Evolutionary conservation across 2,329 filamentous ascomycete genomes (phyloP).

Genomic region (Dothistroma pini): DNA sequence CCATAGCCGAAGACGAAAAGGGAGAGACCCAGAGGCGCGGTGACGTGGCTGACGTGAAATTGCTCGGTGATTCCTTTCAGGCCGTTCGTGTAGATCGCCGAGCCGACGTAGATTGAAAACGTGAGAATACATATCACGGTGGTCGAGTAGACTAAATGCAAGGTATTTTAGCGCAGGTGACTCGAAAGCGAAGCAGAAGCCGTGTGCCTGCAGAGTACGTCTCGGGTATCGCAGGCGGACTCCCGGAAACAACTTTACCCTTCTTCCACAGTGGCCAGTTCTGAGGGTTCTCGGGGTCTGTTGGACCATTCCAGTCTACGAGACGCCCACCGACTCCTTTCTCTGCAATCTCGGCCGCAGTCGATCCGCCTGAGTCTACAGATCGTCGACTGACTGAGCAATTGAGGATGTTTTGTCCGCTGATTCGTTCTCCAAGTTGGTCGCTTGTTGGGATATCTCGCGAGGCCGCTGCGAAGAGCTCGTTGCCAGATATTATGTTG

Average conservation of each 20-base stretch:
- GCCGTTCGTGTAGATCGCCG: slow-evolving; percentile 50
- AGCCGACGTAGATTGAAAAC: slow-evolving; percentile 49
- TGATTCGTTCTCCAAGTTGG: not conserved
- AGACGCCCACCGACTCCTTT: slow-evolving; percentile 3
- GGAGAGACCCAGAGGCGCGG: slow-evolving; percentile 47
- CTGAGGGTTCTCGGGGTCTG: slow-evolving; percentile 11
- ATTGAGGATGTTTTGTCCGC: not conserved
- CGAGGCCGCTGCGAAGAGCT: not conserved
- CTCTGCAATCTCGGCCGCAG: not conserved
- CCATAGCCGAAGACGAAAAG: slow-evolving; percentile 50
- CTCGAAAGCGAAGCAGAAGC: too few species aligned
- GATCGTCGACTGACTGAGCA: not conserved
- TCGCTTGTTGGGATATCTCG: slow-evolving; percentile 6
- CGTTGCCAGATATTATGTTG: slow-evolving; percentile 5
- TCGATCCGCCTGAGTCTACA: too few species aligned
- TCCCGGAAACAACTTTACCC: too few species aligned
- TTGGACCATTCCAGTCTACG: slow-evolving; percentile 2
- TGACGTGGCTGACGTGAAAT: slow-evolving; percentile 43
- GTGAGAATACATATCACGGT: slow-evolving; percentile 47
- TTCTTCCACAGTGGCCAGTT: slow-evolving; percentile 41
- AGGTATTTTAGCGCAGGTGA: too few species aligned
- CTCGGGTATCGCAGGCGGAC: too few species aligned
- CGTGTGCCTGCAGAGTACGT: too few species aligned
- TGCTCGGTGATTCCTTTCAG: slow-evolving; percentile 38
- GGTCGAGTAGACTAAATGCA: slow-evolving; percentile 40